Base-by-base conservation (phyloP, 148 eudicot species). In the Vaccinium vitisidaea region DNA sequence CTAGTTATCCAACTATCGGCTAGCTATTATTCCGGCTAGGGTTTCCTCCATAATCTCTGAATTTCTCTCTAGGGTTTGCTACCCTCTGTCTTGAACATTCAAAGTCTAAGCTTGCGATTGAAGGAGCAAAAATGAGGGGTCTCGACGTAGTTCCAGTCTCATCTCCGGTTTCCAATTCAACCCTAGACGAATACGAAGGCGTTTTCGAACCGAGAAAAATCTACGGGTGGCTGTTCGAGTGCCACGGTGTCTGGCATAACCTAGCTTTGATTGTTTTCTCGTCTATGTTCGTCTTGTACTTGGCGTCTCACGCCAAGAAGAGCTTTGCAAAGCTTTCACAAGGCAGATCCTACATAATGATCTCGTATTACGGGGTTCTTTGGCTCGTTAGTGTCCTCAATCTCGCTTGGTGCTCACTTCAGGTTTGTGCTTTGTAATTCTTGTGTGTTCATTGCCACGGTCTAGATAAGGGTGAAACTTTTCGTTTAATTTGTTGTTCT, bases 171-270 rank as follows among this genome's bases (percentile, higher is more conserved):
- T 25, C 39, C 43, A 54, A 75, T 46, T 84, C 84, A 54, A 85
- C 87, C 0, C 2, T 82, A 3, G 76, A 74, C 53, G 88, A 80
- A 70, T 85, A 59, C 15, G 80, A 16, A 32, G 65, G 65, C 59
- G 52, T 70, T 5, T 6, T 73, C 84, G 86, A 84, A 81, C 89
- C 88, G 36, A 78, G 76, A 16, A 19, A 23, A 16, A 30, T 83
- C 59, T 84, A 87, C 87, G 85, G 88, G 9, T 94, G 94, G 95
- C 39, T 91, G 12, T 78, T 84, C 65, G 87, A 86, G 0, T 94
- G 98, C 91, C 95, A 92, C 63, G 98, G 98, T 46, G 86, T 93
- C 77, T 86, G 90, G 92, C 98, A 94, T 70, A 94, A 92, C 81
- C 49, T 88, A 11, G 88, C 86, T 75, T 81, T 94, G 84, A 89